Base-by-base conservation (phyloP, 495 filamentous ascomycete species). In the Podospora comata region DNA sequence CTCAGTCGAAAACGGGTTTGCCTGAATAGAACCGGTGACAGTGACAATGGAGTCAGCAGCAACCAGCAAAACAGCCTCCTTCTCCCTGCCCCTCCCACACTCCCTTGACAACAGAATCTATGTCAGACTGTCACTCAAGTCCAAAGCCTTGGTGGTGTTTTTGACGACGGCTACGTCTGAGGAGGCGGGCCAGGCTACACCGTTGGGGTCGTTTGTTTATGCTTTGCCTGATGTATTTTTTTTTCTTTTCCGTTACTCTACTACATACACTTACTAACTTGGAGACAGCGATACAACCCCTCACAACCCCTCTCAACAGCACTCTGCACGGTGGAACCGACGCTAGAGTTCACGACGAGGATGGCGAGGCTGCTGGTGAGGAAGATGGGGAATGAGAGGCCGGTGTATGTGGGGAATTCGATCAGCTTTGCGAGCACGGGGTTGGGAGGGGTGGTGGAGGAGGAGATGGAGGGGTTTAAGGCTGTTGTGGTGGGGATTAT, bases 401-500 rank as follows among this genome's bases (percentile, higher is more conserved):
- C 92, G 2, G 87, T 90, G 1, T 97, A 97, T 75, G 92, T 99
- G 53, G 91, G 92, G 7, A 95, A 91, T 70, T 90, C 88, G 2
- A 84, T 91, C 64, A 87, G 86, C 68, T 86, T 92, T 70, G 79
- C 82, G 58, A 90, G 86, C 72, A 85, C 86, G 0, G 88, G 85
- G 7, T 83, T 92, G 57, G 91, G 90, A 0, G 87, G 91, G 26
- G 87, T 85, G 11, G 87, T 94, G n/a, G 92, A 96, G 74, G 94
- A 98, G 81, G 94, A 97, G 79, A 92, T 97, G 90, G 93, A 95
- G 73, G 93, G 90, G 2, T 85, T 97, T 65, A 85, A 82, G 67
- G 84, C 84, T 71, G 86, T 93, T 65, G 88, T 93, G 63, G 85
- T 91, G 62, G 82, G 90, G 60, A 82, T 94, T 15, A 79, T 91